These are phyloP conservation scores for Flueggea neowawraea DNA, from an alignment of 441 rosid species.

Conservation along the genomic window DNA sequence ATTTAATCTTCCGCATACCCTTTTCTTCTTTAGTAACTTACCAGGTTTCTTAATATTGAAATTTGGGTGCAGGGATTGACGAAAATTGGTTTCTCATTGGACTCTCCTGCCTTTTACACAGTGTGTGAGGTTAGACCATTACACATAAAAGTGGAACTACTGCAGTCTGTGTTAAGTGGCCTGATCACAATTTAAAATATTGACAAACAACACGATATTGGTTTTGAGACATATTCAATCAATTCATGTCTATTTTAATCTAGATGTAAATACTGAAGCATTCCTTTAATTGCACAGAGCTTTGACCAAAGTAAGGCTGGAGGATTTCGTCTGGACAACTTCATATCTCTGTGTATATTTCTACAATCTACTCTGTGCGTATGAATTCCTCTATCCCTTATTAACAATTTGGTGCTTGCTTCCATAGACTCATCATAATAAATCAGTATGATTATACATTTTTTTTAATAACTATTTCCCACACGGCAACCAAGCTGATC, in stretches of 20 bases:
- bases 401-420: no score
- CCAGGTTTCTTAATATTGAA: conserved; percentile 11
- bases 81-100: conserved; percentile 61
- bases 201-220: neutral
- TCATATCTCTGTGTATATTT: conserved; percentile 69
- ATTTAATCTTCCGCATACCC: neutral
- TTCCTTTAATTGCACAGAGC: conserved; percentile 36
- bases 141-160: no score
- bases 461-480: no score
- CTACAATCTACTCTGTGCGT: conserved; percentile 62
- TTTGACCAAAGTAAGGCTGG: conserved; percentile 66
- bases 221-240: neutral
- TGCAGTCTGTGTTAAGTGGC: no score
- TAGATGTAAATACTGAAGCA: neutral
- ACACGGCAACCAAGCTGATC: no score
- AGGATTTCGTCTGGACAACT: conserved; percentile 55
- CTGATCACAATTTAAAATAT: no score
- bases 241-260: neutral
- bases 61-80: conserved; percentile 45
- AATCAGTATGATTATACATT: no score
- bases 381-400: no score
- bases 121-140: conserved; percentile 52
- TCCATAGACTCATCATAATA: no score
- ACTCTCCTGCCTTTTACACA: conserved; percentile 61
- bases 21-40: neutral